Percentiles rank a stretch among this genome's conserved stretches.
Evolutionary conservation across 805 yeast species (phyloP).

Genomic region (Candida gorgasii): DNA sequence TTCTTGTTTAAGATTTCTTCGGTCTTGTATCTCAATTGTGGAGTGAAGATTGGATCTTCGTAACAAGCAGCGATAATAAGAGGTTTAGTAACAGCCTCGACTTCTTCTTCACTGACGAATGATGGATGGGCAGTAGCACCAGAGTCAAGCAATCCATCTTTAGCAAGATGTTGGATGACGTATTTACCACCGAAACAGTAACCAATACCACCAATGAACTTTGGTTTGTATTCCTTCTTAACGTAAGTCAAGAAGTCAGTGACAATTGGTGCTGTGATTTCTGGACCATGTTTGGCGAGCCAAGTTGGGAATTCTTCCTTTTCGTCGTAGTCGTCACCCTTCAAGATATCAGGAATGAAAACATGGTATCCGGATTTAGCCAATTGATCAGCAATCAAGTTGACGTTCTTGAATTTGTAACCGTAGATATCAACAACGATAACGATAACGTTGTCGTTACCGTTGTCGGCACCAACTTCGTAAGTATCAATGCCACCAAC

Average conservation of each 20-base stretch:
- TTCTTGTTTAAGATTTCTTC: constrained; percentile 51
- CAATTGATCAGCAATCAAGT: constrained; percentile 65
- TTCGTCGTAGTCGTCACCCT: constrained; percentile 40
- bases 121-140: constrained; percentile 89
- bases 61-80: constrained; percentile 75
- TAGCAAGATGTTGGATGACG: constrained; percentile 52
- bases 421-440: constrained; percentile 75
- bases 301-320: constrained; percentile 38
- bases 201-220: constrained; percentile 59
- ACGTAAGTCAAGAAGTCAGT: constrained; percentile 48
- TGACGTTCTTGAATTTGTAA: constrained; percentile 52
- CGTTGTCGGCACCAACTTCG: constrained; percentile 26
- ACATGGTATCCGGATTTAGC: constrained; percentile 65
- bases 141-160: constrained; percentile 32
- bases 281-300: constrained; percentile 54
- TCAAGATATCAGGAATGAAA: constrained; percentile 73
- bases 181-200: constrained; percentile 86
- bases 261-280: constrained; percentile 49
- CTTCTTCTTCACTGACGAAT: constrained; percentile 63
- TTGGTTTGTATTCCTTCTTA: constrained; percentile 34
- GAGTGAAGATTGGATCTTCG: constrained; percentile 60
- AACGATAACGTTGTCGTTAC: constrained; percentile 51
- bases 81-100: constrained; percentile 57
- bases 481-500: constrained; percentile 44
- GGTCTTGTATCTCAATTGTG: constrained; percentile 61